These are phyloP conservation scores for Suillus subluteus DNA, from an alignment of 768 basidiomycete genomes.

Conservation along the genomic window DNA sequence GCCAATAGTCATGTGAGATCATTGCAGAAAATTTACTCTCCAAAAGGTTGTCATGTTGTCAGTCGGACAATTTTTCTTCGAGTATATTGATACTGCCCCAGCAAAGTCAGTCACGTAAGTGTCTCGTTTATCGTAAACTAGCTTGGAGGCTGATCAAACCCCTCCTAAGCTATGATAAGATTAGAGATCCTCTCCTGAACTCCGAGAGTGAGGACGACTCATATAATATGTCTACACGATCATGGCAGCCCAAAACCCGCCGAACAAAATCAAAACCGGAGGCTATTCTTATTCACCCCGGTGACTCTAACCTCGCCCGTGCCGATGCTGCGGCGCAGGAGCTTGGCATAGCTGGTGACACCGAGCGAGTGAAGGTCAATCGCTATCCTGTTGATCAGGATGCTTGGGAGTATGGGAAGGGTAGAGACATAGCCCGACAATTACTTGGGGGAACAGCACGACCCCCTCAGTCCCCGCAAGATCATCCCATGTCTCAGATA, in stretches of 20 bases:
- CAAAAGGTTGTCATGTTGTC: conserved; percentile 59
- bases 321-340: conserved; percentile 64
- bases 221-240: conserved; percentile 5
- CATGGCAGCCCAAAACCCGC: conserved; percentile 31
- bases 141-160: background rate
- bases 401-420: conserved; percentile 56
- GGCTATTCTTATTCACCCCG: conserved; percentile 64
- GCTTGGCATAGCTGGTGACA: conserved; percentile 52
- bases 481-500: background rate
- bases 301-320: conserved; percentile 63
- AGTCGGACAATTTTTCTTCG: conserved; percentile 60
- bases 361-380: conserved; percentile 48
- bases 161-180: conserved; percentile 20
- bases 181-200: conserved; percentile 29
- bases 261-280: conserved; percentile 61
- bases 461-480: conserved; percentile 7
- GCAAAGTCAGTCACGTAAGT: background rate
- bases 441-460: conserved; percentile 37
- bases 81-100: conserved; percentile 27
- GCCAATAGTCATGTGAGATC: background rate
- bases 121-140: background rate
- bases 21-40: background rate
- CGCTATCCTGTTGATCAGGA: conserved; percentile 39
- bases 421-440: conserved; percentile 52
- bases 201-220: conserved; percentile 8